phyloP scores from a whole-genome alignment of 2,329 filamentous ascomycete genomes.

The Claviceps paspali region DNA sequence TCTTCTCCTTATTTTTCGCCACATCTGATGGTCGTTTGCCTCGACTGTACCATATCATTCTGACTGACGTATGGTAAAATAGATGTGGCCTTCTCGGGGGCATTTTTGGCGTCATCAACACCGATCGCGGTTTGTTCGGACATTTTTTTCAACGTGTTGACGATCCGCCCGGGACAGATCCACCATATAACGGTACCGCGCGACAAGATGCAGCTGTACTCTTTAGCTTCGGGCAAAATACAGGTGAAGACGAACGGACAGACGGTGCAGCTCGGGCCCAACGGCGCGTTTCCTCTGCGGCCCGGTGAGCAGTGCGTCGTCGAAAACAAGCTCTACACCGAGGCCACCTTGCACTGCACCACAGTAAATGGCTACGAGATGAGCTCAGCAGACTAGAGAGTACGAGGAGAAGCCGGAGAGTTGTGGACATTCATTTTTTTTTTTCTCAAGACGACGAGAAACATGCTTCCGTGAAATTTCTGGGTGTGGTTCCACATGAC shows the following conservation, averaged over 20 bases:
- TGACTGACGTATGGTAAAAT: background rate
- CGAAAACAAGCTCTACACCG: constrained; percentile 28
- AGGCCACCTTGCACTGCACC: constrained; percentile 28
- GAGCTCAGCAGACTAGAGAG: background rate
- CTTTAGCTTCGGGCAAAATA: constrained; percentile 26
- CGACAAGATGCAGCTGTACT: constrained; percentile 22
- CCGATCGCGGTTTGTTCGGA: constrained; percentile 22
- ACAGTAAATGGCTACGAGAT: constrained; percentile 14
- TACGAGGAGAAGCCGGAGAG: background rate
- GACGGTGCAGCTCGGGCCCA: constrained; percentile 25
- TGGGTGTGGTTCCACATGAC: too few relatives aligned
- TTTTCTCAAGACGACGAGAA: too few relatives aligned
- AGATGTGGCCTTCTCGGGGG: constrained; percentile 30
- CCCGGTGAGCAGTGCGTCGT: constrained; percentile 22
- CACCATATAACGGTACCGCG: constrained; percentile 16
- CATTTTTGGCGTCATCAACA: constrained; percentile 23
- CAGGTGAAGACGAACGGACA: constrained; percentile 20
- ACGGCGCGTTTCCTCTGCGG: constrained; percentile 28
- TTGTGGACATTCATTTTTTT: background rate
- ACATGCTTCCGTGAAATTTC: too few relatives aligned
- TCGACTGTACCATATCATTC: background rate
- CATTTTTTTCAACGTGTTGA: constrained; percentile 24
- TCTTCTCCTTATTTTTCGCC: background rate
- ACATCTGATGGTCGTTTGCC: background rate
- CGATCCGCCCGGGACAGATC: constrained; percentile 23